Evolutionary conservation across 306 rosid genomes (phyloP), one percentile per base, ranked within the genome.

Genomic region (Quercus rubra): DNA sequence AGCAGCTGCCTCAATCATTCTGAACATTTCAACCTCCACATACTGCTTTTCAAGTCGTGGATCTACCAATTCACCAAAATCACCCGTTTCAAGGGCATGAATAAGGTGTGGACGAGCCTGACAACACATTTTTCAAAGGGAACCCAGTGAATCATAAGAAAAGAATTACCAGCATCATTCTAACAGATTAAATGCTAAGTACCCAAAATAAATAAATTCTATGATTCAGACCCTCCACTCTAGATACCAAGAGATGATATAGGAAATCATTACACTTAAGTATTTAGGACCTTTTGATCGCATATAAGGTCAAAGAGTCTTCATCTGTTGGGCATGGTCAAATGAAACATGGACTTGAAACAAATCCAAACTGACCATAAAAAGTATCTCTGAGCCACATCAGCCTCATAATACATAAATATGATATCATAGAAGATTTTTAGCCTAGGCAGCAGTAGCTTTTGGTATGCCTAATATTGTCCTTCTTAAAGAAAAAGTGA

Each of bases 1-100:
- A 54, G 96, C 99, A 15, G 99, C 98, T 55, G 97, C 94, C 85
- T 90, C 97, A 12, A 91, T 84, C 99, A 95, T 95, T 82, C 85
- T 87, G 77, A 84, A 52, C 97, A 95, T 89, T 85, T 95, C 92
- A 68, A 79, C 78, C 74, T 89, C 97, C 56, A 86, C 83, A 7
- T 90, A 95, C 19, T 85, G 84, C 75, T 73, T 63, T 70, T 82
- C 87, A 64, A 95, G 98, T 85, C 97, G 83, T 68, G 82, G 82
- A 80, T 95, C 99, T 62, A 79, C 92, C 63, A 95, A 74, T 61
- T 84, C 87, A 13, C 85, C 74, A 59, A 87, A 80, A 43, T 90
- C 90, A 13, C 92, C 87, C 30, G 92, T 88, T 85, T 90, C 92
- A 51, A 95, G 81, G 55, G 93, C 94, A 31, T 43, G 86, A 31